Conservation (phyloP, 78 protist genomes). For the Goniomonas avonlea region DNA sequence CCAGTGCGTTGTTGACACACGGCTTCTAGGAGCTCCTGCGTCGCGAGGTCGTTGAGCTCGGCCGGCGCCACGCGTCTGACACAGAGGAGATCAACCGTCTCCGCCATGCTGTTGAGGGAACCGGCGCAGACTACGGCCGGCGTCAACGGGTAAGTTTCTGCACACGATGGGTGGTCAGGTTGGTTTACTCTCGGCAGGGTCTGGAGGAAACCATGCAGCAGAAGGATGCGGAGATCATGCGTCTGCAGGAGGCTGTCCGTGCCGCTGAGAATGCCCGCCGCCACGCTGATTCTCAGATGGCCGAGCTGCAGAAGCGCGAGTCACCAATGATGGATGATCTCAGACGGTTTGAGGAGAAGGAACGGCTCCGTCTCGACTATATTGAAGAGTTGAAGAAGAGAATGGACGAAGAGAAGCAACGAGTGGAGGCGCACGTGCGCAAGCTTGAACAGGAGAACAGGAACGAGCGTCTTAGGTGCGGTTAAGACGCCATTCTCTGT, state of each 20-base stretch:
- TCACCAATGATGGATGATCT: too few species aligned
- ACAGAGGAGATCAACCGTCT: neutral
- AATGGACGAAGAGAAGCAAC: neutral
- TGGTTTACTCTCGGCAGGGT: neutral
- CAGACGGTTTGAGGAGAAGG: too few species aligned
- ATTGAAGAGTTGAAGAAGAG: neutral
- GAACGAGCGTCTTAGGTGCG: too few species aligned
- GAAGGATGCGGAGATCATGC: neutral
- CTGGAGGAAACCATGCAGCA: neutral
- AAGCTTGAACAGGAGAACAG: neutral
- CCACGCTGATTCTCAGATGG: too few species aligned
- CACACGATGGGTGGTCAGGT: neutral
- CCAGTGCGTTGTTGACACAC: neutral
- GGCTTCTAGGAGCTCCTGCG: neutral
- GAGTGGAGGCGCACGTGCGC: neutral
- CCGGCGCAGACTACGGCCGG: neutral
- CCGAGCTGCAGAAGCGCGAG: too few species aligned
- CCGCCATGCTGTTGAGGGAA: neutral
- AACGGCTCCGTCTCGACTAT: neutral
- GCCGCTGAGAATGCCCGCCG: neutral
- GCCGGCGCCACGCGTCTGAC: neutral
- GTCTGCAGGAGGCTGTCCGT: neutral
- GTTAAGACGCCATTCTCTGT: neutral
- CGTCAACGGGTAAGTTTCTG: neutral
- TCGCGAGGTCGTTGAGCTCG: neutral